These are phyloP conservation scores for Irpex lacteus DNA, from an alignment of 1,284 basidiomycete genomes.

Conservation along the genomic window DNA sequence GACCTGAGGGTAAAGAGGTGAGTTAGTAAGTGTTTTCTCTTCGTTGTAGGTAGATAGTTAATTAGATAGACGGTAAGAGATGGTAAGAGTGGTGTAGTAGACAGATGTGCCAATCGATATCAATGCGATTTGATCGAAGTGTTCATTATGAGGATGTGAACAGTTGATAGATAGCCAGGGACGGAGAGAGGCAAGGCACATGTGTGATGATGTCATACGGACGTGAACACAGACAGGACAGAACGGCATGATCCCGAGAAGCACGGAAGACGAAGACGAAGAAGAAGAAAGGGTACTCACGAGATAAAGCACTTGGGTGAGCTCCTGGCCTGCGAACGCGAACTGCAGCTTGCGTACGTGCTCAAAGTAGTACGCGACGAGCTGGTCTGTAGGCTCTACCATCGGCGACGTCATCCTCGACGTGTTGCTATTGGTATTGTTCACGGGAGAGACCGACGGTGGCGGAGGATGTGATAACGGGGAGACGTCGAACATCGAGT, in stretches of 20 bases:
- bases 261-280: neutral
- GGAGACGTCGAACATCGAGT: conserved; percentile 5
- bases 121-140: neutral
- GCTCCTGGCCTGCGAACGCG: conserved; percentile 51
- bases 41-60: neutral
- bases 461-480: conserved; percentile 1
- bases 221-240: neutral
- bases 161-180: conserved; percentile 1
- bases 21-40: neutral
- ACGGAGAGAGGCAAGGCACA: neutral
- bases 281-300: conserved; percentile 36
- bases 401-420: conserved; percentile 8
- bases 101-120: neutral
- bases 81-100: neutral
- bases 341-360: conserved; percentile 60
- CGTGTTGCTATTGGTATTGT: neutral
- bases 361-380: conserved; percentile 67
- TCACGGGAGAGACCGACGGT: conserved; percentile 6
- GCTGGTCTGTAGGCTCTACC: conserved; percentile 18
- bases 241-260: neutral
- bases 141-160: neutral
- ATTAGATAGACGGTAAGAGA: neutral
- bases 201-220: conserved; percentile 8
- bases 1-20: conserved; percentile 40
- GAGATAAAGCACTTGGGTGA: conserved; percentile 57